Percentiles rank a stretch among this genome's conserved stretches.
Evolutionary conservation across 768 basidiomycete genomes (phyloP).

Genomic region (Crepidotus variabilis): DNA sequence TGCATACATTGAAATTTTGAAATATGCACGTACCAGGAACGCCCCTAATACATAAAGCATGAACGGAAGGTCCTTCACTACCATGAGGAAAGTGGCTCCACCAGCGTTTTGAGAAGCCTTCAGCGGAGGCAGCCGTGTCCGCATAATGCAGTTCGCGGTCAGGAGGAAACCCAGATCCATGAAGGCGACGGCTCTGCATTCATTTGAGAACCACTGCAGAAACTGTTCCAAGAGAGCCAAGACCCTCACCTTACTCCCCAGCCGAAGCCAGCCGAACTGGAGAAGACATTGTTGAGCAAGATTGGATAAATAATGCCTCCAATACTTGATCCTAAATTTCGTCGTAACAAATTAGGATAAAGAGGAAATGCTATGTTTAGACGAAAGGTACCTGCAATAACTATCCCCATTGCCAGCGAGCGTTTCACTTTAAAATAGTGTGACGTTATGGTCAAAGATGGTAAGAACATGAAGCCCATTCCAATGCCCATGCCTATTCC

Average conservation of each 20-base stretch:
- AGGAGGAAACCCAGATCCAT: slow-evolving; percentile 41
- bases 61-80: slow-evolving; percentile 38
- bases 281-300: slow-evolving; percentile 45
- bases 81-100: slow-evolving; percentile 25
- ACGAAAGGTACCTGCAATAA: slow-evolving; percentile 38
- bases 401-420: slow-evolving; percentile 52
- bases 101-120: slow-evolving; percentile 16
- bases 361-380: not conserved
- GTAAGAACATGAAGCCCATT: slow-evolving; percentile 52
- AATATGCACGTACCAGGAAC: slow-evolving; percentile 28
- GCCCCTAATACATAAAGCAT: slow-evolving; percentile 38
- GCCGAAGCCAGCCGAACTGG: slow-evolving; percentile 30
- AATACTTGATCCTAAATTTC: slow-evolving; percentile 34
- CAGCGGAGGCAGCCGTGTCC: slow-evolving; percentile 33
- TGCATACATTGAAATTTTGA: not conserved
- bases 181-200: slow-evolving; percentile 37
- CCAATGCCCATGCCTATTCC: slow-evolving; percentile 55
- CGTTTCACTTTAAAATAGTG: slow-evolving; percentile 49
- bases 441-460: slow-evolving; percentile 46
- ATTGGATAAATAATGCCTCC: slow-evolving; percentile 53
- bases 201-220: not conserved
- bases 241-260: slow-evolving; percentile 38
- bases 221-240: slow-evolving; percentile 12
- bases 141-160: slow-evolving; percentile 40
- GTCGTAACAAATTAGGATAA: slow-evolving; percentile 4